Conservation (phyloP, 371 early-diverging fungal species). For the Lichtheimia ramosa region DNA sequence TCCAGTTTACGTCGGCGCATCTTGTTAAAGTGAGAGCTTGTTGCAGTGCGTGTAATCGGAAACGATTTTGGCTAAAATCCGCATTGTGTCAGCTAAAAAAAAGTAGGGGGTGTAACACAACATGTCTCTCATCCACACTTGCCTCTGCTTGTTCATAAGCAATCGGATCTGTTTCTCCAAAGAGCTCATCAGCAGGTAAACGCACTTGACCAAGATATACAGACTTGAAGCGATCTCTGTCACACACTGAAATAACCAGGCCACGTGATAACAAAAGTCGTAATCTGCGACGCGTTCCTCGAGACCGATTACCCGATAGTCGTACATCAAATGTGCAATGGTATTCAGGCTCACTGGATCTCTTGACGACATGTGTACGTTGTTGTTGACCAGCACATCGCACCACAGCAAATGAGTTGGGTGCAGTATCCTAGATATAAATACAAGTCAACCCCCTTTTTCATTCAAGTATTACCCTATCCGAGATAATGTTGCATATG, state of each 20-base stretch:
- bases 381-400: conserved; percentile 42
- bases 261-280: conserved; percentile 30
- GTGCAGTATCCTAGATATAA: conserved; percentile 17
- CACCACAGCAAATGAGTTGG: conserved; percentile 39
- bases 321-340: conserved; percentile 41
- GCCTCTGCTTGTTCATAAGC: conserved; percentile 26
- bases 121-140: not conserved
- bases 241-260: conserved; percentile 30
- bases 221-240: conserved; percentile 43
- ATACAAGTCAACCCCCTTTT: not conserved
- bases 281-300: conserved; percentile 18
- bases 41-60: not conserved
- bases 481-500: not conserved
- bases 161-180: conserved; percentile 16
- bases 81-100: too few species aligned
- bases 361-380: conserved; percentile 40
- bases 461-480: conserved; percentile 1
- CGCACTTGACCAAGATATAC: conserved; percentile 38
- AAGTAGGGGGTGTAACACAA: too few species aligned
- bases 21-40: not conserved
- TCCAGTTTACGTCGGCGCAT: conserved; percentile 7
- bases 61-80: not conserved
- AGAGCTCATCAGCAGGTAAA: conserved; percentile 31
- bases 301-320: conserved; percentile 22
- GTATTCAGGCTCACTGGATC: conserved; percentile 41